phyloP scores from a whole-genome alignment of 768 basidiomycete genomes.

The Hortiboletus flavorubellus region DNA sequence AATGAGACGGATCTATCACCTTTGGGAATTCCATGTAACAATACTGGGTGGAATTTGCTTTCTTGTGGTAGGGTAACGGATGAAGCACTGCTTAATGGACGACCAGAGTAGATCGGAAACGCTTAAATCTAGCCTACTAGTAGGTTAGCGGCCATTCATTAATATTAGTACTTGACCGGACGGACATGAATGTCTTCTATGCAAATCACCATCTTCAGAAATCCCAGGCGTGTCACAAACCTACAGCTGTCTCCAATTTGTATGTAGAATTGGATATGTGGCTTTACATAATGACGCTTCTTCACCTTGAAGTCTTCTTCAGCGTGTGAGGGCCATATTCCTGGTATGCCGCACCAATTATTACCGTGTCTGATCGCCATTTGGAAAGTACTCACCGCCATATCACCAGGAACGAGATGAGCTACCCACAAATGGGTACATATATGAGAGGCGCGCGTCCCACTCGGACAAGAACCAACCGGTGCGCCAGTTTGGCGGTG shows the following conservation, averaged over 20 bases:
- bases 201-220: neutral
- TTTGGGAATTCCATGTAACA: neutral
- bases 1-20: neutral
- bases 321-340: too few species aligned
- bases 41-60: neutral
- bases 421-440: too few species aligned
- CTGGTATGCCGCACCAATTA: too few species aligned
- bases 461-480: too few species aligned
- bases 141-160: neutral
- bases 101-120: neutral
- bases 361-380: too few species aligned
- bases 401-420: too few species aligned
- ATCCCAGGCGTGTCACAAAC: neutral
- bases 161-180: neutral
- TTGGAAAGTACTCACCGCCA: too few species aligned
- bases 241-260: neutral
- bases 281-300: too few species aligned
- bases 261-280: too few species aligned
- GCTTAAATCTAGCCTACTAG: neutral
- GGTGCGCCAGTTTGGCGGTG: too few species aligned
- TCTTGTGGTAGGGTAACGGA: neutral
- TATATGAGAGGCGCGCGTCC: too few species aligned
- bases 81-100: neutral
- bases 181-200: neutral
- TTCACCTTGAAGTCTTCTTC: too few species aligned